phyloP scores from a whole-genome alignment of 352 stramenopile genomes.

The Globisporangium iwayamae region DNA sequence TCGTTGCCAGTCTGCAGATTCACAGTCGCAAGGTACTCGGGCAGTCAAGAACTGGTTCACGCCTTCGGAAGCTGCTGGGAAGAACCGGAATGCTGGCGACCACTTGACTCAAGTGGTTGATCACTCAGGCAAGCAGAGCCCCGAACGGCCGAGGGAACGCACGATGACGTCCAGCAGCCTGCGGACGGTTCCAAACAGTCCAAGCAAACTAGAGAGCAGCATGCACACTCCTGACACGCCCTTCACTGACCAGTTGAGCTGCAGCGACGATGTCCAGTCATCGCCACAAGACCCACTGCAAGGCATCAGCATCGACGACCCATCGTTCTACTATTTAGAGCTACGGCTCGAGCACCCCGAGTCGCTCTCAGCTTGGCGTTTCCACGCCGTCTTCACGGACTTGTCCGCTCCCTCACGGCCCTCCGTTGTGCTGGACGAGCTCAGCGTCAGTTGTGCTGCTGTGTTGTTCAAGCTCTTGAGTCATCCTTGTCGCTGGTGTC shows the following conservation, averaged over 20 bases:
- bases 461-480: not conserved
- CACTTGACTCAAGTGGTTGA: not conserved
- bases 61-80: conserved; percentile 2
- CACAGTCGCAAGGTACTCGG: not conserved
- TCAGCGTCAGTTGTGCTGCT: conserved; percentile 24
- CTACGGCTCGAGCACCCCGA: conserved; percentile 40
- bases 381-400: conserved; percentile 47
- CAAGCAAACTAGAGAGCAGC: not conserved
- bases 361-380: conserved; percentile 35
- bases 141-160: not conserved
- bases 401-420: conserved; percentile 22
- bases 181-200: not conserved
- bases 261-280: not conserved
- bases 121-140: not conserved
- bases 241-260: not conserved
- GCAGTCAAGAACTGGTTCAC: conserved; percentile 12
- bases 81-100: not conserved
- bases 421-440: conserved; percentile 35
- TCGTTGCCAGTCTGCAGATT: conserved; percentile 7
- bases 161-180: not conserved
- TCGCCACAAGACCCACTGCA: not conserved
- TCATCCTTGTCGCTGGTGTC: not conserved
- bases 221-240: not conserved
- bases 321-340: conserved; percentile 51
- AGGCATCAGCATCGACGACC: conserved; percentile 25